Conservation (phyloP, 225 moss, liverwort and hornwort genomes). For the Climacium dendroides region DNA sequence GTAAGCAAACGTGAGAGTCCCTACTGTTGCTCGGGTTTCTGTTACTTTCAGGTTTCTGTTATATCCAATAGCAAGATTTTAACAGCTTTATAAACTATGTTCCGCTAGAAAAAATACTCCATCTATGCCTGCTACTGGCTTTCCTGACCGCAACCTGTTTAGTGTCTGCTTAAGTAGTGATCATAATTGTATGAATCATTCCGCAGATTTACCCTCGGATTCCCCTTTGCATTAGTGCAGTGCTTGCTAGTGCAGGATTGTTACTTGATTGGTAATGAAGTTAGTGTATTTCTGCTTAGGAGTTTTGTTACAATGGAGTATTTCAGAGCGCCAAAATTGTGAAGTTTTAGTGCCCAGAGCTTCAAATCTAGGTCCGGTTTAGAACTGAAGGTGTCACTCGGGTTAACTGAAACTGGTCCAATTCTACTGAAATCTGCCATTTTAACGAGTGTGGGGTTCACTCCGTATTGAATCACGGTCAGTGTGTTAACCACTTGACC, state of each 20-base stretch:
- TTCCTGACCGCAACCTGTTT: neutral
- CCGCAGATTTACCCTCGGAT: neutral
- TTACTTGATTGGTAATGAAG: neutral
- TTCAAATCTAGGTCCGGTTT: neutral
- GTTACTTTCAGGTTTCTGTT: neutral
- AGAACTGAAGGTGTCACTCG: neutral
- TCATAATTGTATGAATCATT: neutral
- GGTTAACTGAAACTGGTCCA: neutral
- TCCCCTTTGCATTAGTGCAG: neutral
- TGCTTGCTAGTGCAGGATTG: neutral
- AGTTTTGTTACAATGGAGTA: neutral
- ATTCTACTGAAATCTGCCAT: neutral
- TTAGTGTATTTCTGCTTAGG: neutral
- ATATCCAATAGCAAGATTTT: neutral
- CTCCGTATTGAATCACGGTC: neutral
- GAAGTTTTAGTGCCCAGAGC: neutral
- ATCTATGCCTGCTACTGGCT: neutral
- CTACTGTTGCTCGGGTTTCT: neutral
- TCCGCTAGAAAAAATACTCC: too few relatives aligned
- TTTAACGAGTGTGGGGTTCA: neutral
- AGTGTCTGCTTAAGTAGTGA: neutral
- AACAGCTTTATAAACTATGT: neutral
- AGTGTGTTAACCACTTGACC: neutral
- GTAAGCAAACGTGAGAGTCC: neutral
- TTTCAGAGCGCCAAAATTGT: neutral